phyloP scores from a whole-genome alignment of 2,329 filamentous ascomycete species.

The Ciborinia camelliae region DNA sequence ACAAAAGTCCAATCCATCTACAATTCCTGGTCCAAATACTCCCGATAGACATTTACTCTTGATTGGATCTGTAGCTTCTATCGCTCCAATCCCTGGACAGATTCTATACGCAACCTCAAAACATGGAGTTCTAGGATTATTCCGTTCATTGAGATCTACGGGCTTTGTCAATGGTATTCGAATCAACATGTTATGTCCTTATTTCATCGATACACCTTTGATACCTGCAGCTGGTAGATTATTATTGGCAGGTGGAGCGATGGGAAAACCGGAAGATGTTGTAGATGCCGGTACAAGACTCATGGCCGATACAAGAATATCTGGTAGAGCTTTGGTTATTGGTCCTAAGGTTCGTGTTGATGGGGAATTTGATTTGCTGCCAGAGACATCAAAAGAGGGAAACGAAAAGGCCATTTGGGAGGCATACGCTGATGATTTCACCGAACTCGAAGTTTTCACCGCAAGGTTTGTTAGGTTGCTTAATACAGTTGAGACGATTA shows the following conservation, averaged over 20 bases:
- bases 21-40: conserved; percentile 33
- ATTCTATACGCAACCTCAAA: conserved; percentile 59
- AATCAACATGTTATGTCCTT: conserved; percentile 64
- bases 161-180: conserved; percentile 51
- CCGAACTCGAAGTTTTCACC: conserved; percentile 54
- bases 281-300: conserved; percentile 61
- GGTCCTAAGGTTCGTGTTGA: conserved; percentile 53
- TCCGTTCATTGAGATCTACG: conserved; percentile 54
- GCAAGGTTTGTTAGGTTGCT: conserved; percentile 52
- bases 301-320: conserved; percentile 54
- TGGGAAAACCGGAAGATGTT: conserved; percentile 55
- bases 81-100: conserved; percentile 45
- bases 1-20: conserved; percentile 34
- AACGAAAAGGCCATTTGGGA: conserved; percentile 55
- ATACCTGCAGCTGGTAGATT: conserved; percentile 46
- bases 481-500: conserved; percentile 47
- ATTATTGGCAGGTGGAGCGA: conserved; percentile 54
- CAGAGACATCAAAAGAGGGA: conserved; percentile 23
- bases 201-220: conserved; percentile 64
- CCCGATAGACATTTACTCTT: conserved; percentile 60
- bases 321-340: conserved; percentile 55
- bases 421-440: conserved; percentile 56
- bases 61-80: conserved; percentile 58
- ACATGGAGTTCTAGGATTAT: conserved; percentile 64
- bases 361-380: conserved; percentile 36